Evolutionary conservation across 495 filamentous ascomycete genomes (phyloP).

Genomic region (Aspergillus sclerotioniger): DNA sequence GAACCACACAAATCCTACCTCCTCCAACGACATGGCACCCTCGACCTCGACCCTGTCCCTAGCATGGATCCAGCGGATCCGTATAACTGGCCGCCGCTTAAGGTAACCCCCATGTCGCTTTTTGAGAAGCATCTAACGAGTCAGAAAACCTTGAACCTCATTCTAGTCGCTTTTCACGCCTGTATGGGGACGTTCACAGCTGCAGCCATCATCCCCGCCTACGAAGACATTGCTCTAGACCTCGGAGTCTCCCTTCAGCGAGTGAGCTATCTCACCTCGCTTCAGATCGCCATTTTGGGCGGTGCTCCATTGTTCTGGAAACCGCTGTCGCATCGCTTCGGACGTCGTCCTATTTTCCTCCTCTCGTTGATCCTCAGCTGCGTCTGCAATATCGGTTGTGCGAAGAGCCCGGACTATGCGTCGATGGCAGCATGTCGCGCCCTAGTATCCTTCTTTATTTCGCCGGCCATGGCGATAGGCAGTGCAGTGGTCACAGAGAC

Average conservation of each 20-base stretch:
- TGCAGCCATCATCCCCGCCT: conserved; percentile 52
- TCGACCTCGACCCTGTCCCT: conserved; percentile 53
- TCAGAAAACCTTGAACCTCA: conserved; percentile 52
- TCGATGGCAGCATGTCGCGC: conserved; percentile 47
- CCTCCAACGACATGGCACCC: conserved; percentile 50
- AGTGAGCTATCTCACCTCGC: conserved; percentile 50
- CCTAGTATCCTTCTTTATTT: conserved; percentile 53
- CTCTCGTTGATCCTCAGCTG: conserved; percentile 45
- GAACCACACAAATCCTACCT: conserved; percentile 47
- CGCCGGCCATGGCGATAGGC: conserved; percentile 52
- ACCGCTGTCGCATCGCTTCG: conserved; percentile 53
- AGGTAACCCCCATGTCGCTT: conserved; percentile 30
- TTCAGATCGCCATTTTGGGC: conserved; percentile 53
- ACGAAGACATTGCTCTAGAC: conserved; percentile 44
- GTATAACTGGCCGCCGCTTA: conserved; percentile 54
- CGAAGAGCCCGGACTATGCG: conserved; percentile 39
- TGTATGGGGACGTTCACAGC: conserved; percentile 58
- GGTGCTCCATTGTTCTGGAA: conserved; percentile 54
- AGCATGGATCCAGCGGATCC: conserved; percentile 49
- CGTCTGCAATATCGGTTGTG: conserved; percentile 48
- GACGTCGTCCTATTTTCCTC: conserved; percentile 52
- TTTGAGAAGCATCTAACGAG: conserved; percentile 1
- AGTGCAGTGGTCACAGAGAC: conserved; percentile 54
- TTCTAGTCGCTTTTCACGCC: conserved; percentile 56
- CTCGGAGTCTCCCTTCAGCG: conserved; percentile 42